These are phyloP conservation scores for Chamaecyparis obtusa DNA, from an alignment of 75 land plant genomes.

Conservation along the genomic window DNA sequence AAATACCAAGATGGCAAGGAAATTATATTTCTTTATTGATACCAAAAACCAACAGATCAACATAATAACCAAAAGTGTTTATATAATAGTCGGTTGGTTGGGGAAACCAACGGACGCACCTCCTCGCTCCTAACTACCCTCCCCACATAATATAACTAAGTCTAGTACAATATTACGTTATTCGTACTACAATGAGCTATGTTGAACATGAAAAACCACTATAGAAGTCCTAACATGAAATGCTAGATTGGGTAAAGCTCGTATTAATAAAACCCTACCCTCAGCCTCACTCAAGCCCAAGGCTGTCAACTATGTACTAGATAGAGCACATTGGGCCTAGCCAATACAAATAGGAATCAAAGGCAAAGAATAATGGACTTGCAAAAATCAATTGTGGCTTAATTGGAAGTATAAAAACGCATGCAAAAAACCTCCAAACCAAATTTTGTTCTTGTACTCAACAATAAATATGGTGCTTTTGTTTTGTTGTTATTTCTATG, in stretches of 20 bases:
- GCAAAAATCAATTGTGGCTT: background rate
- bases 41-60: too few relatives aligned
- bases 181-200: background rate
- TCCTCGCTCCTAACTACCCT: too few relatives aligned
- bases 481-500: background rate
- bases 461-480: background rate
- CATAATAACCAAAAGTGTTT: too few relatives aligned
- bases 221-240: background rate
- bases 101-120: too few relatives aligned
- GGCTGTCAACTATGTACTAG: background rate
- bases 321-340: background rate
- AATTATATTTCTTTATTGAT: too few relatives aligned
- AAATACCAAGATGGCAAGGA: too few relatives aligned
- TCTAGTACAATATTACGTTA: too few relatives aligned
- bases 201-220: background rate
- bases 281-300: background rate
- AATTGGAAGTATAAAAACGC: background rate
- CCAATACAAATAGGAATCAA: background rate
- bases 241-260: background rate
- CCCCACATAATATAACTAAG: too few relatives aligned
- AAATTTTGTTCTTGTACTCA: background rate
- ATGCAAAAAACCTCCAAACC: background rate
- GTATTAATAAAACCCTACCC: background rate
- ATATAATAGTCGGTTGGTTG: too few relatives aligned
- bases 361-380: background rate